Base-by-base conservation (phyloP, 495 filamentous ascomycete species). In the Pseudoneurospora amorphoporcata region DNA sequence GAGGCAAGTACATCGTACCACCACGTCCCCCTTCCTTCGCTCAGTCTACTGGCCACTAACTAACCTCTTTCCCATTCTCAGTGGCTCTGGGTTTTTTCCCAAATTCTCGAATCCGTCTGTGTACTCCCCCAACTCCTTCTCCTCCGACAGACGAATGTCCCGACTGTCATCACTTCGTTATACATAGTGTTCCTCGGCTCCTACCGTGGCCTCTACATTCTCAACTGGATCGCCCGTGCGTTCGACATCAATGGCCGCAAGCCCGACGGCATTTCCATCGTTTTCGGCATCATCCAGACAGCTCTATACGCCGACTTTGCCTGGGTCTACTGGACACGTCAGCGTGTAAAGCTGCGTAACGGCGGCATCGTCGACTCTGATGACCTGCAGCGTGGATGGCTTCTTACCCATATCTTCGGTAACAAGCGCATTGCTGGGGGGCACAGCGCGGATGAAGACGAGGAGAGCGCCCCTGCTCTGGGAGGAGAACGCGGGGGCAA, bases 281-380 rank as follows among this genome's bases (percentile, higher is more conserved):
- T 95, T 69, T 98, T 96, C 79, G 95, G 95, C 43, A 83, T 97
- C 73, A 83, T 98, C 37, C 96, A 99, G 82, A 98, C 95, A 0
- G 88, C 90, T 2, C 88, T 98, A 70, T 98, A 98, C 79, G 78
- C 94, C 74, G 96, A 99, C 80, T 99, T 99, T 79, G 93, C 92
- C 35, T 98, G 94, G 94, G 93, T 99, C 1, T 99, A 99, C 84
- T 97, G 91, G 83, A 90, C 90, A 4, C 87, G 95, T 42, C 96
- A 98, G 83, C 88, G 93, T 41, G 94, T 99, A 76, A 98, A 98
- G 88, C 90, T 99, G 5, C 87, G 95, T 61, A 90, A 90, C 73
- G 95, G 95, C 72, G 94, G 93, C 4, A 87, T 98, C 19, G 92
- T 99, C n/a, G 95, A 99, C 77, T 90, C 90, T 7, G 95, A 98